A percentile compares a stretch with the other conserved stretches of the same genome.
Evolutionary conservation across 2,329 filamentous ascomycete species (phyloP).

Genomic region (Cladophialophora psammophila): DNA sequence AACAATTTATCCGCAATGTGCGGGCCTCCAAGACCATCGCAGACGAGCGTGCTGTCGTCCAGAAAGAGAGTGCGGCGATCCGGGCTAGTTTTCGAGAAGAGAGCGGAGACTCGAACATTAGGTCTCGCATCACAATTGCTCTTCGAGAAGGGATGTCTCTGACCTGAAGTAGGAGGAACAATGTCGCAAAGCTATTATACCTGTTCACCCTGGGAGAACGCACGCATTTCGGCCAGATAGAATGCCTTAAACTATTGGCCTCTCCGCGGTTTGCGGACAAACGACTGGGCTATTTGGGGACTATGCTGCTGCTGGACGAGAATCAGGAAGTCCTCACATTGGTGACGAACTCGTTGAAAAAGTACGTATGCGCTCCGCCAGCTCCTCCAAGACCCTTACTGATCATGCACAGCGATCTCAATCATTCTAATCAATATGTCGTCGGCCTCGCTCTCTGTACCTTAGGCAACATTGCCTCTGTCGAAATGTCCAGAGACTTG

Average conservation of each 20-base stretch:
- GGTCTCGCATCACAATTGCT: constrained; percentile 65
- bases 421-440: constrained; percentile 98
- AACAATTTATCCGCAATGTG: constrained; percentile 99
- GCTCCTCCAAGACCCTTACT: constrained; percentile 41
- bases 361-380: constrained; percentile 62
- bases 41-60: constrained; percentile 96
- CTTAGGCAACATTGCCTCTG: constrained; percentile 93
- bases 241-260: constrained; percentile 95
- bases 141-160: neutral
- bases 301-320: constrained; percentile 94
- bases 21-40: constrained; percentile 98
- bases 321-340: constrained; percentile 97
- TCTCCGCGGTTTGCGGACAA: constrained; percentile 98
- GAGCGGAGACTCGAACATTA: constrained; percentile 86
- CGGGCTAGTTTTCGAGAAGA: constrained; percentile 97
- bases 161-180: constrained; percentile 76
- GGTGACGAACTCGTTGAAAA: constrained; percentile 97
- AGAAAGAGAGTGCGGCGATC: constrained; percentile 98
- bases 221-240: constrained; percentile 98
- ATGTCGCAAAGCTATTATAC: constrained; percentile 97
- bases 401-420: constrained; percentile 76
- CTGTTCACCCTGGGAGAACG: constrained; percentile 97
- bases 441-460: constrained; percentile 96
- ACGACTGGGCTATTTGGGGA: constrained; percentile 91
- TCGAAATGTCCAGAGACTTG: constrained; percentile 97